These are phyloP conservation scores for Psilocybe sp. DNA, from an alignment of 768 basidiomycete genomes.

Conservation along the genomic window DNA sequence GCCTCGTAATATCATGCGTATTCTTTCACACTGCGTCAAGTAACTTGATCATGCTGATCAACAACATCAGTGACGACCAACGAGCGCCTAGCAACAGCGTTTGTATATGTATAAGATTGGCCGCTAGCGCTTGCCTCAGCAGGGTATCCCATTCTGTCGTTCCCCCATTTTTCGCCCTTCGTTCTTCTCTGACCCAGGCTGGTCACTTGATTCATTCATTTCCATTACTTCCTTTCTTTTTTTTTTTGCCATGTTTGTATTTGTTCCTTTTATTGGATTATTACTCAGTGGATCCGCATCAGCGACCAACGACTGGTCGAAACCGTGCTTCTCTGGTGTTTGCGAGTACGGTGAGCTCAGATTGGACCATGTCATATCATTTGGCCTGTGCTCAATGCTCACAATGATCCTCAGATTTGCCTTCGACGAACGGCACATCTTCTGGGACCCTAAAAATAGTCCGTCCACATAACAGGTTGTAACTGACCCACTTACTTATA, in stretches of 20 bases:
- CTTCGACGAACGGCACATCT: constrained; percentile 22
- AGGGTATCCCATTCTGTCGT: not conserved
- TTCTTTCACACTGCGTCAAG: no score
- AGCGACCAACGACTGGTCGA: constrained; percentile 42
- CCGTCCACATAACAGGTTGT: constrained; percentile 7
- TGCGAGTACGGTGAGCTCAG: constrained; percentile 34
- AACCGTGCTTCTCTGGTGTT: constrained; percentile 34
- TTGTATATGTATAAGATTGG: no score
- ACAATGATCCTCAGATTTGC: constrained; percentile 22
- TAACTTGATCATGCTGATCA: no score
- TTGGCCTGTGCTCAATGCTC: not conserved
- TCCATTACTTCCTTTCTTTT: constrained; percentile 1
- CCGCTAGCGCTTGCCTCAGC: not conserved
- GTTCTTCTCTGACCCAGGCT: constrained; percentile 12
- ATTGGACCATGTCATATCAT: not conserved
- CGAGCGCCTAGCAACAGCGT: no score
- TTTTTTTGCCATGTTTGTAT: constrained; percentile 6
- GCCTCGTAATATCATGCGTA: no score
- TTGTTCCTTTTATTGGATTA: constrained; percentile 10
- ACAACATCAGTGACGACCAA: no score
- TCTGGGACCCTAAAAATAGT: constrained; percentile 42
- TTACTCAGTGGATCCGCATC: constrained; percentile 6
- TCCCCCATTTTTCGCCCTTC: constrained; percentile 4
- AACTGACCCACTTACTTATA: not conserved
- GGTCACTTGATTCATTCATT: constrained; percentile 9